Evolutionary conservation across 108 stramenopile genomes (phyloP).

Genomic region (Craspedostauros australis): DNA sequence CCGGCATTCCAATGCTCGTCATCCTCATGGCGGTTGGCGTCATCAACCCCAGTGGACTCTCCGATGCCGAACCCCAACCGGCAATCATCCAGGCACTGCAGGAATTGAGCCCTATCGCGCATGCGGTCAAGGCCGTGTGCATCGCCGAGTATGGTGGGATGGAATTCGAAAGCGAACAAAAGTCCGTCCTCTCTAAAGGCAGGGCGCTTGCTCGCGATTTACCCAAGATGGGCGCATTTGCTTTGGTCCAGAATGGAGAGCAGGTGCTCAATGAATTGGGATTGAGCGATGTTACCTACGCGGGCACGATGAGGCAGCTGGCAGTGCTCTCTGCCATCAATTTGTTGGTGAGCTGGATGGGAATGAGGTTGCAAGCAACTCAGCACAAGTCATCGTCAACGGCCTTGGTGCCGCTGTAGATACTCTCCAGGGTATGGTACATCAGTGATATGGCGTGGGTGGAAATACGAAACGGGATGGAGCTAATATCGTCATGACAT

Average conservation of each 20-base stretch:
- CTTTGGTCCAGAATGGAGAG: conserved; percentile 74
- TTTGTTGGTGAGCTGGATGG: conserved; percentile 51
- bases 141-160: conserved; percentile 68
- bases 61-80: conserved; percentile 35
- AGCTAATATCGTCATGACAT: too few species aligned
- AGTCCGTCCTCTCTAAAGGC: conserved; percentile 6
- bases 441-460: too few species aligned
- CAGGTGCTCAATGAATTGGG: conserved; percentile 72
- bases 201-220: conserved; percentile 44
- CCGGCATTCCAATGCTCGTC: conserved; percentile 63
- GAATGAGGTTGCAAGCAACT: conserved; percentile 18
- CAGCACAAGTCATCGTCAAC: too few species aligned
- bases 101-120: conserved; percentile 57
- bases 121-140: conserved; percentile 78
- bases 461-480: too few species aligned
- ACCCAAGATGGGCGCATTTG: conserved; percentile 76
- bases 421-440: too few species aligned
- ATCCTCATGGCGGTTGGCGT: conserved; percentile 52
- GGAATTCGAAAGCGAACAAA: conserved; percentile 39
- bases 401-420: too few species aligned
- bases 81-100: conserved; percentile 39
- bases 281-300: conserved; percentile 40
- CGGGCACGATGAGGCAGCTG: conserved; percentile 42
- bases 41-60: conserved; percentile 80
- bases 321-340: conserved; percentile 39